These are phyloP conservation scores for Tetrapisispora nanseiensis DNA, from an alignment of 805 yeast species.

Conservation along the genomic window DNA sequence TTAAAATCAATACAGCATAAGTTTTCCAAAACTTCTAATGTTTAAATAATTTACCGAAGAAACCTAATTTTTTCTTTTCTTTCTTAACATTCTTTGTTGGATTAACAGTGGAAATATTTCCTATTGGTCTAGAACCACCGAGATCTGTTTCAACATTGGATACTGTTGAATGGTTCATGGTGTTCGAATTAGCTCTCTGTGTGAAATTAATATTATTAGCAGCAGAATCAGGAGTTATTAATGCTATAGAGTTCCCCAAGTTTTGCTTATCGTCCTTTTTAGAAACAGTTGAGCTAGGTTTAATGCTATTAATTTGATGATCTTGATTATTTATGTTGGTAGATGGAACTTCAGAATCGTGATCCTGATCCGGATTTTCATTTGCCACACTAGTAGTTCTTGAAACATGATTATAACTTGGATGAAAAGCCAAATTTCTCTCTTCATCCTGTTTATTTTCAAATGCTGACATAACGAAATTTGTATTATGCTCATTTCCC, in stretches of 20 bases:
- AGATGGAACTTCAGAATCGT: background rate
- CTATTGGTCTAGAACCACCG: background rate
- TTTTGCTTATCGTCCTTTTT: too few relatives aligned
- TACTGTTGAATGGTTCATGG: background rate
- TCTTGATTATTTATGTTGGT: background rate
- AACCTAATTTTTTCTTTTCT: background rate
- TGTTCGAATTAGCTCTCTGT: background rate
- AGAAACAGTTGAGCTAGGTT: too few relatives aligned
- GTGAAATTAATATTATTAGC: background rate
- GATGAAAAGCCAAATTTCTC: background rate
- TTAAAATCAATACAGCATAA: too few relatives aligned
- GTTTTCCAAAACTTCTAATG: too few relatives aligned
- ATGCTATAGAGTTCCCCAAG: background rate
- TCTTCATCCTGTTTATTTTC: background rate
- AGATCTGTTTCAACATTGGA: background rate
- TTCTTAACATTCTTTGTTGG: background rate
- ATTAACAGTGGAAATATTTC: background rate
- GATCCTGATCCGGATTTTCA: background rate
- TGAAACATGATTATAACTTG: background rate
- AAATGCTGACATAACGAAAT: background rate
- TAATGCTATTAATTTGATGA: background rate
- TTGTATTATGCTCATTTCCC: background rate
- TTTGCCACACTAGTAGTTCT: background rate
- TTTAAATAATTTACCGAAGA: conserved; percentile 5
- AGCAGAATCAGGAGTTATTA: background rate